Base-by-base conservation (phyloP, 2,329 filamentous ascomycete species). In the Fusarium nurragi region DNA sequence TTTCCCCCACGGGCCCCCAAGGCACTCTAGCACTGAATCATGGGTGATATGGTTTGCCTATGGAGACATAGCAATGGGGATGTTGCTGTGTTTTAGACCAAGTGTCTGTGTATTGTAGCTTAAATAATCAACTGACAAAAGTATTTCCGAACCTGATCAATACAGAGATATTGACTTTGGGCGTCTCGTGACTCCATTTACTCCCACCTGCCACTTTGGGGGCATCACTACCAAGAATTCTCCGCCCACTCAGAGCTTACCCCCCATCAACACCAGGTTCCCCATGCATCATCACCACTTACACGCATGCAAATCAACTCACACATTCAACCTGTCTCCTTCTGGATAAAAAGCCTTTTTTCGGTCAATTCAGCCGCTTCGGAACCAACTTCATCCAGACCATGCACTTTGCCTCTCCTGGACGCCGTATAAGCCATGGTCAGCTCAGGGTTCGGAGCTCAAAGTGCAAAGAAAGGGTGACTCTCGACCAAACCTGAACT, bases 161-260 rank as follows among this genome's bases (percentile, higher is more conserved):
- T 10, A n/a, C 36, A 18, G 38, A 25, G 10, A 25, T 28, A 36
- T 16, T 16, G 18, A 23, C 26, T 13, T 16, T 13, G 12, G 28
- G 21, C 32, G n/a, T 46, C 47, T 61, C 56, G 30, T 61, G 56
- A 48, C 50, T 30, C 26, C 4, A 43, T 39, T 12, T 19, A 34
- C 30, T 37, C n/a, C 28, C 19, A 34, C 38, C 34, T 45, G 32
- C 59, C 49, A 71, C 67, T 71, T 71, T 71, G 69, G 69, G 69
- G 69, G 68, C 47, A 51, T 45, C 41, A 43, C 26, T 28, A 22
- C 28, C 36, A 50, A 47, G 40, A 53, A 62, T 59, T 58, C 51
- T 40, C 57, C 64, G 46, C 56, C 68, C 59, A 48, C 37, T 43
- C 21, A 54, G 28, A 43, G 13, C 21, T 54, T 44, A 44, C 34